Conservation (phyloP, 2,329 filamentous ascomycete genomes). For the Cladosporium sp. region DNA sequence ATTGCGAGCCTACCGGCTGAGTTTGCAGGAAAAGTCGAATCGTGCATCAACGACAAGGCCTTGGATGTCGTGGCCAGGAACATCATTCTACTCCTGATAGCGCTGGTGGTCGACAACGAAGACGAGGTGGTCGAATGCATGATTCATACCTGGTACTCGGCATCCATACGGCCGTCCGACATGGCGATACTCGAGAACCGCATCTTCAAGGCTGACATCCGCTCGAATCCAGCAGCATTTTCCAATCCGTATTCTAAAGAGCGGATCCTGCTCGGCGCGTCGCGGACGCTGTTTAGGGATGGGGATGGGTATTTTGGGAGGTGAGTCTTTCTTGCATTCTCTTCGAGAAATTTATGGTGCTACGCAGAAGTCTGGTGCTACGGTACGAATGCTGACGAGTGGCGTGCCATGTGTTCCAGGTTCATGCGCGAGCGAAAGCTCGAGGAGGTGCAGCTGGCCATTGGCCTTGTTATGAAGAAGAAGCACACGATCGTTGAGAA, state of each 20-base stretch:
- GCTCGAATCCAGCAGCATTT: neutral
- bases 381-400: neutral
- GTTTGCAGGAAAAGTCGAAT: constrained; percentile 29
- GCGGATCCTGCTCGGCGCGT: neutral
- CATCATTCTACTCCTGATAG: constrained; percentile 40
- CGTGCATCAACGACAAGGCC: constrained; percentile 45
- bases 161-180: constrained; percentile 15
- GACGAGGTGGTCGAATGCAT: constrained; percentile 36
- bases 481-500: neutral
- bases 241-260: neutral
- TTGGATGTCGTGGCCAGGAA: constrained; percentile 38
- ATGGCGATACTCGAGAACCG: neutral
- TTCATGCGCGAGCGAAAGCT: neutral
- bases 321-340: no score
- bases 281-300: neutral
- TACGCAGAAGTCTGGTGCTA: neutral
- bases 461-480: neutral
- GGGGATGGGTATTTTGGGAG: neutral
- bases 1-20: constrained; percentile 36
- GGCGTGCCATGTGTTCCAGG: neutral
- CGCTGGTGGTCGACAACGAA: constrained; percentile 21
- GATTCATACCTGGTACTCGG: constrained; percentile 51
- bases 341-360: no score
- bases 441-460: neutral
- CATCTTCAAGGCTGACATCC: no score